These are phyloP conservation scores for Suillus placidus DNA, from an alignment of 768 basidiomycete species.

Conservation along the genomic window DNA sequence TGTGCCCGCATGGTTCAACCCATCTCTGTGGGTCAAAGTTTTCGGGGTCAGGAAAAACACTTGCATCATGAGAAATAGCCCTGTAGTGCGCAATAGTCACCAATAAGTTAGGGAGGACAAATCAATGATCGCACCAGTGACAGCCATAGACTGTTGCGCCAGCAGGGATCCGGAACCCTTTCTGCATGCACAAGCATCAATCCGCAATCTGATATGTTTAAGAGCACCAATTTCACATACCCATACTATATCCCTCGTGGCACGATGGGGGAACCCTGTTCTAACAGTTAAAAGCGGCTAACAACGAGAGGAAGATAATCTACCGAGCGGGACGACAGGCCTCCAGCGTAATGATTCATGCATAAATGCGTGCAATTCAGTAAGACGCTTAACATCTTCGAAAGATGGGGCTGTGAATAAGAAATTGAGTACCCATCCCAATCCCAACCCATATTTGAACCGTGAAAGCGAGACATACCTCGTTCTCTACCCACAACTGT, in stretches of 20 bases:
- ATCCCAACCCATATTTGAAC: neutral
- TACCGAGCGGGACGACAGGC: constrained; percentile 26
- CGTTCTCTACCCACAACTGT: constrained; percentile 45
- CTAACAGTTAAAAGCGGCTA: neutral
- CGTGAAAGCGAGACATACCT: constrained; percentile 13
- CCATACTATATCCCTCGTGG: constrained; percentile 63
- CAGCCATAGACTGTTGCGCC: constrained; percentile 27
- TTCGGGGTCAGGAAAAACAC: constrained; percentile 53
- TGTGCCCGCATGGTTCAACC: constrained; percentile 43
- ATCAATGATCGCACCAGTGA: constrained; percentile 15
- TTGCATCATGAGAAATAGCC: constrained; percentile 55
- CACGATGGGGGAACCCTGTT: constrained; percentile 53
- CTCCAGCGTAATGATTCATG: constrained; percentile 37
- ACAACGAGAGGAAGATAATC: neutral
- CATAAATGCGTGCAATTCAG: constrained; percentile 34
- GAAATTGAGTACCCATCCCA: neutral
- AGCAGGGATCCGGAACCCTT: constrained; percentile 25
- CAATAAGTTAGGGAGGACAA: neutral
- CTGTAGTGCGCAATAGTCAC: constrained; percentile 22
- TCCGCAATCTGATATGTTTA: neutral
- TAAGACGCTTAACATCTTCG: constrained; percentile 29
- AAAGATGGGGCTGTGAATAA: constrained; percentile 33
- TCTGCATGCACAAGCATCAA: constrained; percentile 16
- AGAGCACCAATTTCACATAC: constrained; percentile 25
- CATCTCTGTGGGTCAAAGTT: constrained; percentile 60